Evolutionary conservation across 2,329 filamentous ascomycete genomes (phyloP).

Genomic region (Xylariaceae sp.): DNA sequence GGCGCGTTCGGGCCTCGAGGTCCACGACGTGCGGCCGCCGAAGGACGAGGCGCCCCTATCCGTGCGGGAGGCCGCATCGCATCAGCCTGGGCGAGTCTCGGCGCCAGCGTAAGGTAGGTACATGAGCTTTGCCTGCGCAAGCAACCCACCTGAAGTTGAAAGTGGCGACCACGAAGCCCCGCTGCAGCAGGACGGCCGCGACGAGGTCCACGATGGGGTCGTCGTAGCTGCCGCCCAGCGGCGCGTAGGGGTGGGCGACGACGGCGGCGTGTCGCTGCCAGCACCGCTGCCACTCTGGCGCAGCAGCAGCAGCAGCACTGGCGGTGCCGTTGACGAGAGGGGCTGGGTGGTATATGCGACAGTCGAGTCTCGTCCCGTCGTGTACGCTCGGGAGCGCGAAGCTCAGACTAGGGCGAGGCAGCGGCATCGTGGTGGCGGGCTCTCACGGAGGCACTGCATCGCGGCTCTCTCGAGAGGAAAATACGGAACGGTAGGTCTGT

Average conservation of each 20-base stretch:
- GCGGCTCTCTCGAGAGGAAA: too few species aligned
- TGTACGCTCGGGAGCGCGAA: slow-evolving; percentile 81
- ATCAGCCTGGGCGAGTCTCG: slow-evolving; percentile 9
- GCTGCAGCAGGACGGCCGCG: slow-evolving; percentile 55
- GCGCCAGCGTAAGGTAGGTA: background rate
- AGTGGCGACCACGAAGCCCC: slow-evolving; percentile 70
- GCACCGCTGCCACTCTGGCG: too few species aligned
- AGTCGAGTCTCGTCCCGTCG: slow-evolving; percentile 68
- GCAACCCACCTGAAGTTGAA: slow-evolving; percentile 72
- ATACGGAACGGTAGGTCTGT: too few species aligned
- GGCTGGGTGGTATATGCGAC: slow-evolving; percentile 70
- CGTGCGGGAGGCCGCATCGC: too few species aligned
- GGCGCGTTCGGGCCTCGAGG: slow-evolving; percentile 66
- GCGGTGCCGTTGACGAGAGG: slow-evolving; percentile 25
- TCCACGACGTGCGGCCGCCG: slow-evolving; percentile 79
- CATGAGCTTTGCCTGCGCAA: too few species aligned
- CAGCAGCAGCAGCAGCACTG: slow-evolving; percentile 14
- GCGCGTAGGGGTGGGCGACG: slow-evolving; percentile 85
- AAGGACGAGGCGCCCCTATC: slow-evolving; percentile 68
- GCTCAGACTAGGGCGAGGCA: slow-evolving; percentile 50
- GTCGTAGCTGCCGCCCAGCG: slow-evolving; percentile 77
- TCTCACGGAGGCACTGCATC: too few species aligned
- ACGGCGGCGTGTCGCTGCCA: slow-evolving; percentile 44
- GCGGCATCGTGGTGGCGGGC: slow-evolving; percentile 30
- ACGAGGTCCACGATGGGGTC: slow-evolving; percentile 69